Evolutionary conservation across 306 rosid genomes (phyloP), one percentile per base, ranked within the genome.

Genomic region (Pyrus bretschneideri): DNA sequence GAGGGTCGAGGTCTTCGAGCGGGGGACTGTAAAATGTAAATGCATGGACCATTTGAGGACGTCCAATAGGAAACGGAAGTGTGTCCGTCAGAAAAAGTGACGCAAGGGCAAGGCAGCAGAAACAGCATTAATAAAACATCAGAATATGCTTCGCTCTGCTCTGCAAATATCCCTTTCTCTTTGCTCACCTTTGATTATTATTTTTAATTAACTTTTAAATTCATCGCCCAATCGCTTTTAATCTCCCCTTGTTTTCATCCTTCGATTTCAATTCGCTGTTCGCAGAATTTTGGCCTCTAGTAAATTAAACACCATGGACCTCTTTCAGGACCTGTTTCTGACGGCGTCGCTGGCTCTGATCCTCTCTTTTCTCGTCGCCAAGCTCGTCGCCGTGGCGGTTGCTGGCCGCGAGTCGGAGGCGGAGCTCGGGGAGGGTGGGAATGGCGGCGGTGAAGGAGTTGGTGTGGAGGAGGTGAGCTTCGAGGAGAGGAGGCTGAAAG

Each of bases 111-210:
- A 52, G 45, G 73, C 72, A 4, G 55, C 55, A 38, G 57, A 12
- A 4, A 5, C 0, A n/a, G 33, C 35, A 55, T 1, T 52, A 57
- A 17, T 2, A 17, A 57, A 73, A 38, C 46, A 5, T 59, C 3
- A 67, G 96, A 88, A 91, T 87, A 87, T 91, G 88, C 96, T 82
- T 88, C 83, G 66, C 86, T 73, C 86, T 64, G 76, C 74, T 73
- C 62, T 40, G 64, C 84, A 78, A 55, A 80, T 82, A 83, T 78
- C 78, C 85, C 81, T 54, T 85, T 86, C 66, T 83, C 81, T 82
- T 46, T n/a, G 38, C 40, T 6, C 2, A 44, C 68, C 80, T 15
- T n/a, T 63, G 18, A 15, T 58, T 4, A 58, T 76, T 13, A 42
- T 60, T 2, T 11, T 33, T 25, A 58, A 4, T 9, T 9, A 18